Evolutionary conservation across 192 early-diverging fungal genomes (phyloP), one percentile per base, ranked within the genome.

Genomic region (Kickxella alabastrina): DNA sequence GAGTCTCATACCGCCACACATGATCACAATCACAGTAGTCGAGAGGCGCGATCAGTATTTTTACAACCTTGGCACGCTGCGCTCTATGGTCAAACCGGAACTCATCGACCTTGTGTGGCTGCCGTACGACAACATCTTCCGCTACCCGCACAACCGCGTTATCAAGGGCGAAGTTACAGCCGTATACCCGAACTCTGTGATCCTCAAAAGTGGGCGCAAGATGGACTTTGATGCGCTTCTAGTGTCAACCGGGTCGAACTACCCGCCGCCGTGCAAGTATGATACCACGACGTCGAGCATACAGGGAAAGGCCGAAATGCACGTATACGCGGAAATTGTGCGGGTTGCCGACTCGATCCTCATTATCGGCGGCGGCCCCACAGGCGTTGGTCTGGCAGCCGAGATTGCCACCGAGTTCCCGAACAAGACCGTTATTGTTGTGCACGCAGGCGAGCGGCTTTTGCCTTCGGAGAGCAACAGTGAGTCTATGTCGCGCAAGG

Each of bases 381-480:
- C 85, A 8, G 92, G 87, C 27, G 62, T 89, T 28, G 92, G 92
- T 50, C 48, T 90, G 52, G 87, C 89, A 6, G 86, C 79, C 1
- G 92, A 93, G 62, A 78, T 78, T 21, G 65, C 65, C 7, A 68
- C 76, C 1, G 69, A 52, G 37, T 73, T 68, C 29, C 69, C 69
- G 4, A 41, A 58, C 32, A 78, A 78, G 41, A 59, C 44, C 2
- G 36, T 73, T 2, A 47, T 59, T 3, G 45, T 78, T 3, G 65
- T 62, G 18, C 76, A 78, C 53, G 46, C 53, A 1, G 60, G 65
- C 12, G 32, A 56, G 27, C 69, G 63, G 1, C 58, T 78, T 10
- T 24, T 78, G 50, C 63, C 64, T 15, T 62, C 60, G 3, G 68
- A 78, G 38, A 56, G 36, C 46, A 65, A 58, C 28, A 68, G 62